phyloP scores from a whole-genome alignment of 2,329 filamentous ascomycete genomes.

The Cladosporium phlei region DNA sequence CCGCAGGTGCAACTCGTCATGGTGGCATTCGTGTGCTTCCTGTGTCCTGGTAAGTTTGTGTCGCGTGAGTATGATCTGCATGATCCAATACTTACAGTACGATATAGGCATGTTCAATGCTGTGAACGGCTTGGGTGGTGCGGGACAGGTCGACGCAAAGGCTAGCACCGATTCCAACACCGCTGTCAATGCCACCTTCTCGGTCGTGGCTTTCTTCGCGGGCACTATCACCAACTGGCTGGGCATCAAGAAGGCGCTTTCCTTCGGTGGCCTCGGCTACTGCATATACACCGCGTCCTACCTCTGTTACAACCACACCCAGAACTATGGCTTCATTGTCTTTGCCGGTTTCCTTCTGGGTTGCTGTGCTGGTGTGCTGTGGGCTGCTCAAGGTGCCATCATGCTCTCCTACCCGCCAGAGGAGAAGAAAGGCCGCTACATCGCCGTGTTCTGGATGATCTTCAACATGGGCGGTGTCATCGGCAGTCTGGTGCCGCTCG shows the following conservation, averaged over 20 bases:
- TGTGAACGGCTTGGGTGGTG: conserved; percentile 48
- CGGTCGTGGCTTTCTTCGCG: conserved; percentile 59
- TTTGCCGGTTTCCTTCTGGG: conserved; percentile 74
- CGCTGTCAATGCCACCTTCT: conserved; percentile 69
- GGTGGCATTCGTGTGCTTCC: conserved; percentile 50
- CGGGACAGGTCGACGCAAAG: conserved; percentile 43
- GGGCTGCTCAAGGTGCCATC: conserved; percentile 77
- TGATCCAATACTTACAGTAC: conserved; percentile 6
- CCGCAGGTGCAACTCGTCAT: conserved; percentile 46
- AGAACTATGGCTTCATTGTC: conserved; percentile 65
- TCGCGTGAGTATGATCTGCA: not conserved
- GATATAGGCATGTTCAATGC: conserved; percentile 48
- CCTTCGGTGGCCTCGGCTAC: conserved; percentile 72
- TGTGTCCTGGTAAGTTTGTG: conserved; percentile 41
- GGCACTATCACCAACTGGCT: conserved; percentile 72
- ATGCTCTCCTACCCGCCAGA: conserved; percentile 89
- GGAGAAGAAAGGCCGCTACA: conserved; percentile 77
- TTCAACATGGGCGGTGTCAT: conserved; percentile 91
- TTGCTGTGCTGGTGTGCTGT: conserved; percentile 72
- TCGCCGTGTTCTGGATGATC: conserved; percentile 90
- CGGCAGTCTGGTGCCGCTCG: conserved; percentile 70
- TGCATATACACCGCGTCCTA: conserved; percentile 68
- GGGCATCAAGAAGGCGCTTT: conserved; percentile 63
- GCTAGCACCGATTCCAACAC: conserved; percentile 62
- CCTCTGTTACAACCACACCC: conserved; percentile 64